Percentiles rank a stretch among this genome's conserved stretches.
Evolutionary conservation across 495 filamentous ascomycete genomes (phyloP).

Genomic region (Sordaria brevicollis): DNA sequence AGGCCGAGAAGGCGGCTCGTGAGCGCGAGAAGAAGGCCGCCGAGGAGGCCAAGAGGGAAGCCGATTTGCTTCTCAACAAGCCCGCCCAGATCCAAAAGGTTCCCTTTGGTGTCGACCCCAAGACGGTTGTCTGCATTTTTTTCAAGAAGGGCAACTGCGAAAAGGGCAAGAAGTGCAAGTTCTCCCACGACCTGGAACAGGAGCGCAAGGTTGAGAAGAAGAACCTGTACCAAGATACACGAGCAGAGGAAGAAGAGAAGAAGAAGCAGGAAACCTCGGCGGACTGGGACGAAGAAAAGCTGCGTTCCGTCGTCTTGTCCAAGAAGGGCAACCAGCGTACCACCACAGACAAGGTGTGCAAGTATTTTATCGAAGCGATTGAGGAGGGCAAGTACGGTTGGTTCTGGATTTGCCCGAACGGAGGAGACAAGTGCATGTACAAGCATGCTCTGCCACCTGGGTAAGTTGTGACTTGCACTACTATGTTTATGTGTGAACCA

Average conservation of each 20-base stretch:
- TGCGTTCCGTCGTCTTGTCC: slow-evolving; percentile 78
- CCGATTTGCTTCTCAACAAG: slow-evolving; percentile 79
- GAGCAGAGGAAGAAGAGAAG: slow-evolving; percentile 62
- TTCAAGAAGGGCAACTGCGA: slow-evolving; percentile 96
- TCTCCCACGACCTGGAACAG: slow-evolving; percentile 80
- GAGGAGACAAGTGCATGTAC: slow-evolving; percentile 97
- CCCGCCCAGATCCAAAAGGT: slow-evolving; percentile 94
- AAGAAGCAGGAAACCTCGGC: slow-evolving; percentile 91
- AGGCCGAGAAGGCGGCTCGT: slow-evolving; percentile 74
- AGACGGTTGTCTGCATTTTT: slow-evolving; percentile 94
- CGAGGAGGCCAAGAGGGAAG: slow-evolving; percentile 67
- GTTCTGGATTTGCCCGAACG: slow-evolving; percentile 98
- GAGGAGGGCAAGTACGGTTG: slow-evolving; percentile 98
- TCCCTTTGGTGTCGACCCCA: slow-evolving; percentile 94
- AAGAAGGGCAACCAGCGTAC: slow-evolving; percentile 97
- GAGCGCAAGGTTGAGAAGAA: slow-evolving; percentile 90
- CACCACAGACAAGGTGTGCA: slow-evolving; percentile 98
- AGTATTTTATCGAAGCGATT: slow-evolving; percentile 95
- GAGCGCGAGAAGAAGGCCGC: slow-evolving; percentile 78
- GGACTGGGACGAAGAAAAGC: slow-evolving; percentile 95
- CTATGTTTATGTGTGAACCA: neutral
- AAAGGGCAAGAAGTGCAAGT: slow-evolving; percentile 97
- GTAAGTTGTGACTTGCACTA: slow-evolving; percentile 36
- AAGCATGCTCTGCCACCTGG: slow-evolving; percentile 89
- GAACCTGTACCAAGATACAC: slow-evolving; percentile 79